These are phyloP conservation scores for Favolaschia claudopus DNA, from an alignment of 768 basidiomycete genomes.

Conservation along the genomic window DNA sequence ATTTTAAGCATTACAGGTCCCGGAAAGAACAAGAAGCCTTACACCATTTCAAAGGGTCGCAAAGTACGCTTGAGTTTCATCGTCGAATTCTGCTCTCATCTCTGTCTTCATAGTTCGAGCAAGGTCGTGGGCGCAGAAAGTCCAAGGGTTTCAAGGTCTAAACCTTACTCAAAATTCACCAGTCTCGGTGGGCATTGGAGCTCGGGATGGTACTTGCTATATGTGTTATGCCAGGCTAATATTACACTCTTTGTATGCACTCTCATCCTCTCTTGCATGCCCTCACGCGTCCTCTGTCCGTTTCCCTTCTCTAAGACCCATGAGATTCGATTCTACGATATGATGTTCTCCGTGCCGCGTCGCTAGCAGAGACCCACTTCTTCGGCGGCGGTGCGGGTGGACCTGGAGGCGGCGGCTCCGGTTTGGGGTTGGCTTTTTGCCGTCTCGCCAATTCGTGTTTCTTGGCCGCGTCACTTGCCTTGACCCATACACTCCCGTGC, in stretches of 20 bases:
- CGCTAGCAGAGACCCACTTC: constrained; percentile 26
- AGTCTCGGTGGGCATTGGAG: constrained; percentile 34
- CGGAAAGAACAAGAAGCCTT: constrained; percentile 98
- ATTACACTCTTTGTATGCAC: constrained; percentile 23
- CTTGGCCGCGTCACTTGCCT: constrained; percentile 20
- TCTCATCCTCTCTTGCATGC: constrained; percentile 18
- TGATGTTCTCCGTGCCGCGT: constrained; percentile 9
- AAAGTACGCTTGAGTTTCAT: constrained; percentile 60
- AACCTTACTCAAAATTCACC: constrained; percentile 38
- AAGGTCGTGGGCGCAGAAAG: constrained; percentile 98
- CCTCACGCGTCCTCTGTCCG: constrained; percentile 9
- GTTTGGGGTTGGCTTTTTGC: constrained; percentile 8
- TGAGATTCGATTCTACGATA: constrained; percentile 8
- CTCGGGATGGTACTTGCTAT: constrained; percentile 38
- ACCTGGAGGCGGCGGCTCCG: neutral
- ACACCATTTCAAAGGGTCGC: constrained; percentile 95
- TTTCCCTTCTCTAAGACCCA: neutral
- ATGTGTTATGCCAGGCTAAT: constrained; percentile 44
- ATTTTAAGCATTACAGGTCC: constrained; percentile 55
- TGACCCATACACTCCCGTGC: constrained; percentile 18
- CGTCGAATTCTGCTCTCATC: neutral
- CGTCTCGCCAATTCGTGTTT: constrained; percentile 11
- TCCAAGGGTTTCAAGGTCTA: constrained; percentile 97
- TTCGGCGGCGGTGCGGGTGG: constrained; percentile 9
- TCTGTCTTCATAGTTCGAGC: constrained; percentile 77